Evolutionary conservation across 2,329 filamentous ascomycete genomes (phyloP).

Genomic region (Cordyceps militaris): DNA sequence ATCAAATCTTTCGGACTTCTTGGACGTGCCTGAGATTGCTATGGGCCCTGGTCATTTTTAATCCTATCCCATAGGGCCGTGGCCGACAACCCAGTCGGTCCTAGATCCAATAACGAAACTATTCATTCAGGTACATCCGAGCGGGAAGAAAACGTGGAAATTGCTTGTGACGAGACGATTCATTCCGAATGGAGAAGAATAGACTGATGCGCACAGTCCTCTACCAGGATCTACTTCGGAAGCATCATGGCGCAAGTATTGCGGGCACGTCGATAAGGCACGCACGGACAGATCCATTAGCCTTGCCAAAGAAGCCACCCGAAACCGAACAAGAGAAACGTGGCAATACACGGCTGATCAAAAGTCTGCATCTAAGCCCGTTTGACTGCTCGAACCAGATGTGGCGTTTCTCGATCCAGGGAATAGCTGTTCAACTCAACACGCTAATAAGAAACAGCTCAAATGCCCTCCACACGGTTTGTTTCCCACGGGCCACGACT

Average conservation of each 20-base stretch:
- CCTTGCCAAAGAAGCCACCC: background rate
- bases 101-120: background rate
- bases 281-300: background rate
- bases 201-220: slow-evolving; percentile 5
- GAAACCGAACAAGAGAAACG: background rate
- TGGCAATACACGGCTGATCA: background rate
- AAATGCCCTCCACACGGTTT: too few relatives aligned
- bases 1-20: background rate
- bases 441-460: too few relatives aligned
- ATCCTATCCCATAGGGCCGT: background rate
- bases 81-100: background rate
- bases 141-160: background rate
- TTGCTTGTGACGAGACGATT: background rate
- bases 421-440: too few relatives aligned
- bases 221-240: background rate
- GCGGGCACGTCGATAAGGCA: background rate
- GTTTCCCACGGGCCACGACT: background rate
- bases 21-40: background rate
- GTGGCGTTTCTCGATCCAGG: background rate
- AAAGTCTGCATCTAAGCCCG: background rate
- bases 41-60: background rate
- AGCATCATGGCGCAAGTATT: background rate
- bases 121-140: background rate
- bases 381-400: background rate
- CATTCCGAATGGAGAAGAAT: background rate